Evolutionary conservation across 129 eudicot genomes (phyloP).

Genomic region (Escallonia herrerae): DNA sequence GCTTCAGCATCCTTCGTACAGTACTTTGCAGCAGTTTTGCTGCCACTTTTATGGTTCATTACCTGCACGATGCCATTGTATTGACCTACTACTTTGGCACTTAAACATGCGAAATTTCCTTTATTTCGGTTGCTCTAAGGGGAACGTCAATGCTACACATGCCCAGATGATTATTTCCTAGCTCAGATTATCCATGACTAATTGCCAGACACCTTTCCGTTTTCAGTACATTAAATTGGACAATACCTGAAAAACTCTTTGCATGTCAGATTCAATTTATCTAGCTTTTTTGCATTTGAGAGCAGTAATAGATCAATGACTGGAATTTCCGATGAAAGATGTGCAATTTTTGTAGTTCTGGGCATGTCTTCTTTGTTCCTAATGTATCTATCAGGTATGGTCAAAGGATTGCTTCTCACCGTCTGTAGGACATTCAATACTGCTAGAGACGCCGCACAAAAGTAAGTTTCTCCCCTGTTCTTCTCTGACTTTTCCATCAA

Average conservation of each 20-base stretch:
- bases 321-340: background rate
- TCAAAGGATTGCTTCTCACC: background rate
- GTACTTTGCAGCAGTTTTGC: background rate
- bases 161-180: too few relatives aligned
- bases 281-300: background rate
- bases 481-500: background rate
- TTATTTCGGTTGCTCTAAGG: too few relatives aligned
- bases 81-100: background rate
- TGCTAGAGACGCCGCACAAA: background rate
- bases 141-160: too few relatives aligned
- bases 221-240: background rate
- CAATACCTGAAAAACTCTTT: background rate
- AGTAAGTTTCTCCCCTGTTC: background rate
- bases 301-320: background rate
- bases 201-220: too few relatives aligned
- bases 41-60: background rate
- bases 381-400: background rate
- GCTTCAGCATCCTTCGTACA: background rate
- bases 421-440: slow-evolving; percentile 7
- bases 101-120: background rate
- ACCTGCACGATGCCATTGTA: background rate
- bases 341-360: background rate
- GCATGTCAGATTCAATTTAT: background rate
- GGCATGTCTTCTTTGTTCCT: background rate
- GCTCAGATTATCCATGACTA: too few relatives aligned